Percentiles rank a stretch among this genome's conserved stretches.
Conservation (phyloP, 2,329 filamentous ascomycete genomes). For the Aspergillus udagawae region DNA sequence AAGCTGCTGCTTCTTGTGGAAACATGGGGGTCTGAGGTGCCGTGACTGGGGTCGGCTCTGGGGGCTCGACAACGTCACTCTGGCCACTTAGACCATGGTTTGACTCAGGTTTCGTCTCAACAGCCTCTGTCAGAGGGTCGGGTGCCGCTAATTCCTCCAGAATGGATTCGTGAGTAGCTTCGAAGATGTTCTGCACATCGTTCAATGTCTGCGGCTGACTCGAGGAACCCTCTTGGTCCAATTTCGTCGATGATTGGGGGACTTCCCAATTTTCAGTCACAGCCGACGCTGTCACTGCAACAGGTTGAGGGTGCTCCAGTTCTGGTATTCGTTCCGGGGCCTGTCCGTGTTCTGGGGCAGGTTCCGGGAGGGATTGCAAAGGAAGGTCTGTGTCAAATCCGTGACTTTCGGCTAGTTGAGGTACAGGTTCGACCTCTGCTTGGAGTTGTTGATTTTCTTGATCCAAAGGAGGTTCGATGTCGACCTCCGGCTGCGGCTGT, state of each 20-base stretch:
- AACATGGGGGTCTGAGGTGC: slow-evolving; percentile 21
- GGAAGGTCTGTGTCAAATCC: not conserved
- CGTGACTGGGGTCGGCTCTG: slow-evolving; percentile 18
- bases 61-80: slow-evolving; percentile 6
- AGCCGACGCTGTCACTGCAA: slow-evolving; percentile 12
- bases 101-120: slow-evolving; percentile 8
- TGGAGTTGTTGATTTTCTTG: slow-evolving; percentile 15
- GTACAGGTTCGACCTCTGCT: not conserved
- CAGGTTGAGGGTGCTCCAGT: slow-evolving; percentile 16
- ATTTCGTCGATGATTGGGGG: slow-evolving; percentile 8
- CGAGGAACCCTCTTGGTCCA: slow-evolving; percentile 10
- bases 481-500: slow-evolving; percentile 8
- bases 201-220: slow-evolving; percentile 16
- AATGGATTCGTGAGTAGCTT: slow-evolving; percentile 11
- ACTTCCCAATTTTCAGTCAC: slow-evolving; percentile 9
- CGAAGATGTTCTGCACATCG: slow-evolving; percentile 14
- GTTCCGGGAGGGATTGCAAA: not conserved
- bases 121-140: slow-evolving; percentile 7
- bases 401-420: not conserved
- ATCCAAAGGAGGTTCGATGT: slow-evolving; percentile 16
- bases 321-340: slow-evolving; percentile 3
- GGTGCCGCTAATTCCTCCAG: slow-evolving; percentile 9
- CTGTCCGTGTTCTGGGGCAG: not conserved
- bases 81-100: slow-evolving; percentile 6
- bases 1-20: slow-evolving; percentile 17